A percentile compares a stretch with the other conserved stretches of the same genome.
phyloP scores from a whole-genome alignment of 148 eudicot species.

The Rhododendron vialii region DNA sequence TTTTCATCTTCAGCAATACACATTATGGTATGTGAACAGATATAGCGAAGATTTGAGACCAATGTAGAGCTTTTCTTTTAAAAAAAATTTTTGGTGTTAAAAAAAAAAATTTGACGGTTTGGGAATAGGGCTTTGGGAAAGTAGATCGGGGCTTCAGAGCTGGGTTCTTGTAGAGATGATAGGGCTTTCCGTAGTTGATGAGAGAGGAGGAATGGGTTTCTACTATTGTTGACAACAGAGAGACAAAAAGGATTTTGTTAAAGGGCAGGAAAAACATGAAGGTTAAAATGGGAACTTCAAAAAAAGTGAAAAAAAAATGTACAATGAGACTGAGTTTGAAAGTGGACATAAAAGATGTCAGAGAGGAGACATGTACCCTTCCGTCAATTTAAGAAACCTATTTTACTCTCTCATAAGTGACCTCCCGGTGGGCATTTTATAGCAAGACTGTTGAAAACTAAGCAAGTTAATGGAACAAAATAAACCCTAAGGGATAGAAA shows the following conservation, averaged over 20 bases:
- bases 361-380: background rate
- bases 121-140: background rate
- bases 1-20: background rate
- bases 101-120: too few species aligned
- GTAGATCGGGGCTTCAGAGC: background rate
- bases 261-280: background rate
- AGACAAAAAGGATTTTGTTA: background rate
- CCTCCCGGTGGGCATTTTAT: background rate
- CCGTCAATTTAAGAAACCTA: too few species aligned
- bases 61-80: too few species aligned
- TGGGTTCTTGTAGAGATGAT: background rate
- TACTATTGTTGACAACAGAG: background rate
- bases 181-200: background rate
- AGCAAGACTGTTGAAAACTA: background rate
- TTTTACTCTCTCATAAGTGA: too few species aligned
- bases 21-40: background rate
- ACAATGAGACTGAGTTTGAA: conserved; percentile 3
- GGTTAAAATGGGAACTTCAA: background rate
- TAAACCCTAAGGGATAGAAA: background rate
- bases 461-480: background rate
- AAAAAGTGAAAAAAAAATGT: background rate
- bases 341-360: background rate
- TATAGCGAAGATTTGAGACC: too few species aligned
- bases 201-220: background rate
- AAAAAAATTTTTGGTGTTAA: too few species aligned